Evolutionary conservation across 2,329 filamentous ascomycete genomes (phyloP).

Genomic region (Lachnellula willkommii): DNA sequence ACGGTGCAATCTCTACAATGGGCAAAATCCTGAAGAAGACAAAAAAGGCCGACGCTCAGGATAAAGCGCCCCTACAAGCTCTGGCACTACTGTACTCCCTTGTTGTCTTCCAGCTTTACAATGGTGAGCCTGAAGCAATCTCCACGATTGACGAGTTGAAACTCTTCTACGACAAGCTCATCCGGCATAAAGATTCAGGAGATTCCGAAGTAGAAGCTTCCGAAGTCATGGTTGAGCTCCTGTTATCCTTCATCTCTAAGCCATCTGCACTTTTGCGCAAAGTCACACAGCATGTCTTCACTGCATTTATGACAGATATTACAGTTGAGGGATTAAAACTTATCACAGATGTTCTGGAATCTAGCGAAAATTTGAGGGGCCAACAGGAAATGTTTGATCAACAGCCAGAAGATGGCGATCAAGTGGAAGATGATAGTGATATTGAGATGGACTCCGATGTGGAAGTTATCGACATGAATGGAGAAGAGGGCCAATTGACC

Average conservation of each 20-base stretch:
- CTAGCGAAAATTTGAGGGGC: conserved; percentile 75
- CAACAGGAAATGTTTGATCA: conserved; percentile 82
- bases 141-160: conserved; percentile 78
- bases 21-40: conserved; percentile 45
- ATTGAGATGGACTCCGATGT: conserved; percentile 42
- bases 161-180: conserved; percentile 63
- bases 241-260: conserved; percentile 84
- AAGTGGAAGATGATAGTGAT: conserved; percentile 38
- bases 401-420: conserved; percentile 53
- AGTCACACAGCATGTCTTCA: conserved; percentile 82
- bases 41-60: conserved; percentile 31
- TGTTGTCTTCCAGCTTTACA: conserved; percentile 82
- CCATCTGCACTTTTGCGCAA: conserved; percentile 80
- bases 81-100: conserved; percentile 79
- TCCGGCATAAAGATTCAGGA: conserved; percentile 45
- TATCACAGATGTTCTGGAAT: conserved; percentile 62
- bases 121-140: conserved; percentile 80
- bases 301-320: conserved; percentile 71
- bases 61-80: conserved; percentile 44
- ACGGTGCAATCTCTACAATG: conserved; percentile 48
- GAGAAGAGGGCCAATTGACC: conserved; percentile 36
- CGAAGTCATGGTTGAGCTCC: conserved; percentile 75
- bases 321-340: conserved; percentile 66
- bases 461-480: conserved; percentile 45
- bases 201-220: conserved; percentile 53